These are phyloP conservation scores for Mycena maculata DNA, from an alignment of 768 basidiomycete genomes.

Conservation along the genomic window DNA sequence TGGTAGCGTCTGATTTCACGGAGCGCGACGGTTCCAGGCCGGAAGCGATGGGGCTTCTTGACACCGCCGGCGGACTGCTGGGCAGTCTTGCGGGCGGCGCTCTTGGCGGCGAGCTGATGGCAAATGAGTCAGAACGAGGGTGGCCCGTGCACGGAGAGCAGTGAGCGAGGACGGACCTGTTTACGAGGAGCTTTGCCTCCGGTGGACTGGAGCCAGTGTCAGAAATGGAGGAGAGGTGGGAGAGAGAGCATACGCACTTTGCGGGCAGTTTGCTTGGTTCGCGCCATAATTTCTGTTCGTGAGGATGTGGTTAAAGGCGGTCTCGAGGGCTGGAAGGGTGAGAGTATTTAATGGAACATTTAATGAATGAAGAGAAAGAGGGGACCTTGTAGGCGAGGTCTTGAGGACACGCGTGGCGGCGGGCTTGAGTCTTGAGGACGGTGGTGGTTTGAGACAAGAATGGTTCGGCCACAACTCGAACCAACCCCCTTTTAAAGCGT, in stretches of 20 bases:
- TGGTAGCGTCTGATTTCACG: constrained; percentile 37
- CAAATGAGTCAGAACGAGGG: neutral
- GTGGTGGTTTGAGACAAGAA: no score
- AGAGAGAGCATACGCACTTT: neutral
- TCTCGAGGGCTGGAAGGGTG: neutral
- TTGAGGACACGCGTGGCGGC: no score
- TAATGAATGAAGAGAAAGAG: neutral
- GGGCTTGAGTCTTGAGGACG: no score
- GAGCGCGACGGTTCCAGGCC: constrained; percentile 36
- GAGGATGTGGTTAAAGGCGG: constrained; percentile 6
- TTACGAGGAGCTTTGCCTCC: constrained; percentile 53
- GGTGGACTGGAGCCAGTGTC: constrained; percentile 26
- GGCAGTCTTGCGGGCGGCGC: constrained; percentile 34
- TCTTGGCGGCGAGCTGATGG: constrained; percentile 26
- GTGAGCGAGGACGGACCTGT: constrained; percentile 39
- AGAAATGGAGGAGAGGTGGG: neutral
- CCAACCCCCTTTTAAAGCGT: no score
- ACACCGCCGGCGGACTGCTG: constrained; percentile 55
- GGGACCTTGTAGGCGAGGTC: no score
- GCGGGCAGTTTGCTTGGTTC: constrained; percentile 38
- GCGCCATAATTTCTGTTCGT: constrained; percentile 28
- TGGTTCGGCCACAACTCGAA: no score
- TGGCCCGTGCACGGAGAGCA: neutral
- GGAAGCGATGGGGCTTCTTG: constrained; percentile 47
- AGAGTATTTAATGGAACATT: neutral